Percentiles rank a stretch among this genome's conserved stretches.
Evolutionary conservation across 2,329 filamentous ascomycete species (phyloP).

Genomic region (Paecilomyces sp.): DNA sequence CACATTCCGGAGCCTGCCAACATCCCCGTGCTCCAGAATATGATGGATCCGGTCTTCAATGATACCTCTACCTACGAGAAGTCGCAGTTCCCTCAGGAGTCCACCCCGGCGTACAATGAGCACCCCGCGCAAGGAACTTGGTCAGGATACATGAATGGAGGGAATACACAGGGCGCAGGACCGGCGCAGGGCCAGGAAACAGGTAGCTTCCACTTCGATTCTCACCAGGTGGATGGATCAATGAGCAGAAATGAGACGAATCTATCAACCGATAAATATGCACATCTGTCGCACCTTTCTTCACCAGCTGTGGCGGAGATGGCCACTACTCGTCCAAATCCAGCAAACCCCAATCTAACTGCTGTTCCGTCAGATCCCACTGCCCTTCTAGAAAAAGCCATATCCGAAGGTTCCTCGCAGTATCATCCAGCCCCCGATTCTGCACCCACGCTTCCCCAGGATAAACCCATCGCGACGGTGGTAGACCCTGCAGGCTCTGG

Average conservation of each 20-base stretch:
- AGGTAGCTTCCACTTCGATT: conserved; percentile 26
- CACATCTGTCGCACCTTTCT: conserved; percentile 11
- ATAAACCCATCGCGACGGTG: conserved; percentile 19
- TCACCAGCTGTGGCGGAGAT: conserved; percentile 10
- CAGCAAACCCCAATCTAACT: conserved; percentile 17
- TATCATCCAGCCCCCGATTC: conserved; percentile 12
- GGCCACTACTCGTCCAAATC: conserved; percentile 4
- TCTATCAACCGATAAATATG: conserved; percentile 15
- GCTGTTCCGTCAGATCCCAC: conserved; percentile 17
- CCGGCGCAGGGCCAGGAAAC: conserved; percentile 14
- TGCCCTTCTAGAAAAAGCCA: conserved; percentile 13
- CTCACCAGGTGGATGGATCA: conserved; percentile 15
- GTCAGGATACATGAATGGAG: neutral
- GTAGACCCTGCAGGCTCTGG: conserved; percentile 19
- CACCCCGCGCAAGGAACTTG: conserved; percentile 6
- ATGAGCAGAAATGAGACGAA: conserved; percentile 19
- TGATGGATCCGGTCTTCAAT: conserved; percentile 66
- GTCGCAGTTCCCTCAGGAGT: conserved; percentile 19
- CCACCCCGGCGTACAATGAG: conserved; percentile 9
- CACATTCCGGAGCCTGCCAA: conserved; percentile 61
- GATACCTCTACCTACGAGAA: conserved; percentile 55
- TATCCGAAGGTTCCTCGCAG: conserved; percentile 9
- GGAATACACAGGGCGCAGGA: conserved; percentile 1
- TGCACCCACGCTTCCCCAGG: conserved; percentile 11
- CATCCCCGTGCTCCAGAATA: conserved; percentile 62